A percentile compares a stretch with the other conserved stretches of the same genome.
These are phyloP conservation scores for Salix viminalis DNA, from an alignment of 345 rosid genomes.

Conservation along the genomic window DNA sequence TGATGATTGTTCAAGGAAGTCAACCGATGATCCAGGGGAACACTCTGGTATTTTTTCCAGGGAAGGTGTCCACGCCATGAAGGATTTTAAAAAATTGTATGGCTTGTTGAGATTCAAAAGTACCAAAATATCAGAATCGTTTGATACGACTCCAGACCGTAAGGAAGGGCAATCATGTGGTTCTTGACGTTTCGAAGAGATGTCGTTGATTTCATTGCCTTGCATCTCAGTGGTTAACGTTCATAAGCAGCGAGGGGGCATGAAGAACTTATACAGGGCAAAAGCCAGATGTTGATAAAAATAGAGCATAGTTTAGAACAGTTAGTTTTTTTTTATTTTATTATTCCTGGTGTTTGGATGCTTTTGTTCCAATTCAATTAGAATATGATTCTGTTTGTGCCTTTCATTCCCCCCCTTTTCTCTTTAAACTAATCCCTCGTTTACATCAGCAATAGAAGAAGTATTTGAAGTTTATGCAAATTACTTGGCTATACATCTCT, in stretches of 20 bases:
- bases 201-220: neutral
- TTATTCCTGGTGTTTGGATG: neutral
- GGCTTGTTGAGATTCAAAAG: conserved; percentile 28
- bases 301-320: neutral
- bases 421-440: too few species aligned
- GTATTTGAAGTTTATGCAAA: neutral
- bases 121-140: conserved; percentile 10
- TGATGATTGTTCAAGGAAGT: conserved; percentile 34
- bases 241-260: neutral
- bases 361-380: conserved; percentile 5
- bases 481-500: neutral
- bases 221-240: neutral
- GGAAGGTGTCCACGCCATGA: conserved; percentile 37
- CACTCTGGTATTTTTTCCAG: conserved; percentile 14
- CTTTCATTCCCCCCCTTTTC: neutral
- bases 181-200: neutral
- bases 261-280: neutral
- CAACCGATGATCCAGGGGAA: conserved; percentile 21
- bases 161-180: conserved; percentile 27
- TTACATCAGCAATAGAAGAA: neutral
- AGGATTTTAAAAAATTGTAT: conserved; percentile 30
- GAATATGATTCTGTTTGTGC: conserved; percentile 1
- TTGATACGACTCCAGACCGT: conserved; percentile 2
- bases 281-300: neutral
- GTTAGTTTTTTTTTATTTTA: neutral